A percentile compares a stretch with the other conserved stretches of the same genome.
Evolutionary conservation across 495 filamentous ascomycete species (phyloP).

Genomic region (Xanthoparmelia taractica): DNA sequence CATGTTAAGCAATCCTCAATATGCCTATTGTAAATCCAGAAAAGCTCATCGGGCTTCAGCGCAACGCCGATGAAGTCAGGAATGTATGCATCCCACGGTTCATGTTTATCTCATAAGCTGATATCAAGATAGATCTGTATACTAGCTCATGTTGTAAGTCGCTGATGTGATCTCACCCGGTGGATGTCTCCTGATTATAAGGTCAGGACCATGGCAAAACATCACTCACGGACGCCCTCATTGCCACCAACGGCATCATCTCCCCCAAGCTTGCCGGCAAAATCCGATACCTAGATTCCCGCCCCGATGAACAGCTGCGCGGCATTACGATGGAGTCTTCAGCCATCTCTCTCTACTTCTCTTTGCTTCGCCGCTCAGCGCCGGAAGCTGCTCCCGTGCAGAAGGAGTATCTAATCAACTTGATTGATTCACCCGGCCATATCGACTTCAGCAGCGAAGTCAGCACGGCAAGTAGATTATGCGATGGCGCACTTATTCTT

Average conservation of each 20-base stretch:
- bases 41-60: constrained; percentile 77
- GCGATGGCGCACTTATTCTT: constrained; percentile 88
- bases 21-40: constrained; percentile 89
- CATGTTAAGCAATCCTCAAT: constrained; percentile 26
- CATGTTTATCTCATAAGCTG: constrained; percentile 24
- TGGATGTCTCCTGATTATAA: constrained; percentile 14
- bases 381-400: constrained; percentile 61
- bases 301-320: constrained; percentile 91
- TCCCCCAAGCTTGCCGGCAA: constrained; percentile 95
- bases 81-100: constrained; percentile 57
- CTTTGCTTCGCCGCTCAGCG: constrained; percentile 64
- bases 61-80: constrained; percentile 73
- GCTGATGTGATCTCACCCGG: neutral
- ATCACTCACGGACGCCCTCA: constrained; percentile 89
- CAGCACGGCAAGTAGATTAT: constrained; percentile 87
- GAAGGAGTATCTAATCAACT: constrained; percentile 90
- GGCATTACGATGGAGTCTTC: constrained; percentile 99
- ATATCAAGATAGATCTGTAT: constrained; percentile 79
- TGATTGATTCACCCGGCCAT: constrained; percentile 97
- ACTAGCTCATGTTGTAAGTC: constrained; percentile 82
- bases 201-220: constrained; percentile 90
- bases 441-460: constrained; percentile 99
- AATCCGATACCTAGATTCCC: constrained; percentile 94
- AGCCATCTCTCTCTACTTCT: constrained; percentile 94
- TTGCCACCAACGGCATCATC: constrained; percentile 99